Evolutionary conservation across 768 basidiomycete genomes (phyloP), one percentile per base, ranked within the genome.

Genomic region (Royoungia palumana): DNA sequence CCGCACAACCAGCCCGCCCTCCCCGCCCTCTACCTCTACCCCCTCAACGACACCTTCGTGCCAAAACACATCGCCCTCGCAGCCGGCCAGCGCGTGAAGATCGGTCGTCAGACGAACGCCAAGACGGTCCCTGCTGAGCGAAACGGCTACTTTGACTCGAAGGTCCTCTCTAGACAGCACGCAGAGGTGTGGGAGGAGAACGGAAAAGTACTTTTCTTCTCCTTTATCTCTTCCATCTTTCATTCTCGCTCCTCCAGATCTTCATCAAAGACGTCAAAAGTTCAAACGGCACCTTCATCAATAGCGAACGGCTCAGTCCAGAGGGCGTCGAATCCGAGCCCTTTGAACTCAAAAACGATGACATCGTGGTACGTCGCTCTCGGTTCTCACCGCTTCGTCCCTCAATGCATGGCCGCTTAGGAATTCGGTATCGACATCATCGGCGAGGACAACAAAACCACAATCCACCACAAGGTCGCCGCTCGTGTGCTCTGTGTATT

Each of bases 391-490:
- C 42, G 21, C 47, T 30, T 32, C 49, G 36, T 44, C 25, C 47
- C 45, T 56, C 48, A 50, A 36, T 46, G 47, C 8, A 27, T 27
- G 46, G 34, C 6, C 49, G 2, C 25, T 4, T 22, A 95, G 94
- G 94, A 98, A 85, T 98, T 96, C 66, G 96, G 96, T 48, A 99
- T 98, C 61, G 96, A 98, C 72, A 99, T 99, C 54, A 90, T 96
- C 46, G 89, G 91, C 54, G 96, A 99, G 62, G 96, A 99, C 75
- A 96, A 94, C 76, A 90, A 90, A 70, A 94, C 91, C 2, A 94
- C 97, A 49, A 85, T 98, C 41, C 96, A 99, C 70, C 94, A 97
- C 73, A 98, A 99, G 69, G 96, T 98, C 45, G 93, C 96, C 10
- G 94, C 95, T 5, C 88, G 91, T 24, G 93, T 94, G 30, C 79